Percentiles rank a stretch among this genome's conserved stretches.
Conservation (phyloP, 805 yeast genomes). For the Yarrowia sp. region DNA sequence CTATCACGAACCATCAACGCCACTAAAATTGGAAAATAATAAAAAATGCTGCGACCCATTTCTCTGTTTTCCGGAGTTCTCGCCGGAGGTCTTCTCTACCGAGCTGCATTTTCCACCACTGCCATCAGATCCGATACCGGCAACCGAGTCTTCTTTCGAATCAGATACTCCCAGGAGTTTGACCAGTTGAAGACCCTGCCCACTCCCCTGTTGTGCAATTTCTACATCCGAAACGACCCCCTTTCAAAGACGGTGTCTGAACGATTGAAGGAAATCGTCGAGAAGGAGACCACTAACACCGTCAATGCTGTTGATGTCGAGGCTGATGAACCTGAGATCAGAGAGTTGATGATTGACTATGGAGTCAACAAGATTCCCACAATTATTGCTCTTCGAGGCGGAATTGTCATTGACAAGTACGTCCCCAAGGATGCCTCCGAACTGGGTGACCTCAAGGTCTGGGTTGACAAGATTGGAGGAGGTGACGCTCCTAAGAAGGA, state of each 20-base stretch:
- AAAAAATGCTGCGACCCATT: constrained; percentile 31
- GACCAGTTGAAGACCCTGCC: constrained; percentile 59
- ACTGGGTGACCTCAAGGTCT: constrained; percentile 49
- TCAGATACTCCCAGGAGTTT: constrained; percentile 66
- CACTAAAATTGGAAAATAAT: background rate
- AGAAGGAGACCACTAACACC: constrained; percentile 57
- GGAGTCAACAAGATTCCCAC: constrained; percentile 67
- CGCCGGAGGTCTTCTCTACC: constrained; percentile 24
- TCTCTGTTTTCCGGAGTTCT: constrained; percentile 18
- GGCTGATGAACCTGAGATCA: constrained; percentile 68
- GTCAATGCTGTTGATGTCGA: constrained; percentile 75
- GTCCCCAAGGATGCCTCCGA: constrained; percentile 45
- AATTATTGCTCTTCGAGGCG: constrained; percentile 69
- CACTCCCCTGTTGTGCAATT: constrained; percentile 72
- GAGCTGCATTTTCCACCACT: constrained; percentile 29
- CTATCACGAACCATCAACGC: constrained; percentile 11
- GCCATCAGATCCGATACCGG: constrained; percentile 27
- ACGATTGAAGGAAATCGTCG: constrained; percentile 61
- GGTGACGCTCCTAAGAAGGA: constrained; percentile 30
- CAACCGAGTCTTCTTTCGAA: constrained; percentile 59
- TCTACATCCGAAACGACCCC: constrained; percentile 70
- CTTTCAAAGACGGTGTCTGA: constrained; percentile 68
- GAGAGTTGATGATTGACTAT: constrained; percentile 64
- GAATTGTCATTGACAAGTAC: constrained; percentile 59
- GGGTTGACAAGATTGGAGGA: constrained; percentile 51